Evolutionary conservation across 768 basidiomycete genomes (phyloP), one percentile per base, ranked within the genome.

Genomic region (Suillus weaverae): DNA sequence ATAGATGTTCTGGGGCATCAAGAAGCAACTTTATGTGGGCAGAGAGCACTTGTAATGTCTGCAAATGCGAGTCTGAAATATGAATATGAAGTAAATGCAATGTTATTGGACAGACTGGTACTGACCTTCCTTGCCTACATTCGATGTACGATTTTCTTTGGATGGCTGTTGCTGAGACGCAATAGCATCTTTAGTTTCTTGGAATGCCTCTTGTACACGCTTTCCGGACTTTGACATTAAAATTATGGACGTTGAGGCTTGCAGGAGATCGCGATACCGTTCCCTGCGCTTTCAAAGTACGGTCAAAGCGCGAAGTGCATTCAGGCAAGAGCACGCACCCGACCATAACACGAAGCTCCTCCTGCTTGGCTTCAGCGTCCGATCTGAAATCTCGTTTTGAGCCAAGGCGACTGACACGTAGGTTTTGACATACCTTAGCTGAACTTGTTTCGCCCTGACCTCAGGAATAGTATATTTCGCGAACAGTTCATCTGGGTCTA

Each of bases 11-110:
- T 8, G 95, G 94, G 10, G 93, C 89, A 76, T 97, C 95, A 7
- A 97, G 78, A 20, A 97, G 83, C n/a, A 97, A 78, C 74, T 96
- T 97, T 71, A 97, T 83, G 72, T 97, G 94, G 1, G 94, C 93
- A 33, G 95, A 90, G 20, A 95, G 83, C 9, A 87, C 77, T 69
- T 94, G 93, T 48, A 95, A 71, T 14, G 84, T 80, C 63, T 84
- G 85, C 33, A 95, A 73, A 69, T 92, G 89, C 33, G 83, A 76
- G 71, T 94, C 92, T 91, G 50, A 59, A 43, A 30, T 30, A 57
- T 51, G 41, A 59, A 41, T 53, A 26, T 46, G 9, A 62, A 60
- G 6, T 60, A 36, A 36, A 60, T 36, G 66, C 60, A 60, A 62
- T 50, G 36, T 46, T 62, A 59, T 22, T 63, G 51, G 2, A 10